Percentiles rank a stretch among this genome's conserved stretches.
phyloP scores from a whole-genome alignment of 1,284 basidiomycete genomes.

The Naganishia albida region DNA sequence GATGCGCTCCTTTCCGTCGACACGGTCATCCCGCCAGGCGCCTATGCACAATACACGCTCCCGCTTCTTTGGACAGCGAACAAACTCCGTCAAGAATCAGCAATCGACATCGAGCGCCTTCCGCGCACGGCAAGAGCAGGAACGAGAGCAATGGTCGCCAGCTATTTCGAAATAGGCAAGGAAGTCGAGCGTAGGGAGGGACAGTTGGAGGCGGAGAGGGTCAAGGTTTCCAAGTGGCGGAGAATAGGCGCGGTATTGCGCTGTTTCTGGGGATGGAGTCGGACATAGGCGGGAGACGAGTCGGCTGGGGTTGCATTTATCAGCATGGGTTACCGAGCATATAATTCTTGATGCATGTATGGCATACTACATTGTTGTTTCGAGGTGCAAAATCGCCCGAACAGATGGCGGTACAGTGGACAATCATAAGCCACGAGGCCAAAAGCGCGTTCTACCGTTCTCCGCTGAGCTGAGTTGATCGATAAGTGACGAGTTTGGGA shows the following conservation, averaged over 20 bases:
- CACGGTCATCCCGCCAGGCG: background rate
- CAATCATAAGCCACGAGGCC: no score
- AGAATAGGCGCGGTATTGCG: slow-evolving; percentile 40
- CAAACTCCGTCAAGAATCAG: slow-evolving; percentile 38
- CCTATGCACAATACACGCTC: slow-evolving; percentile 40
- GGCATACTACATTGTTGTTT: no score
- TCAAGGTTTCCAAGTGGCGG: slow-evolving; percentile 43
- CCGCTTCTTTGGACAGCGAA: slow-evolving; percentile 46
- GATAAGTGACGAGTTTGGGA: no score
- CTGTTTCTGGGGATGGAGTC: slow-evolving; percentile 40
- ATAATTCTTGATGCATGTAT: no score
- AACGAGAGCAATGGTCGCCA: slow-evolving; percentile 49
- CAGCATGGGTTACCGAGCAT: no score
- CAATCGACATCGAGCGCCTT: slow-evolving; percentile 44
- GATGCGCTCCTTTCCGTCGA: background rate
- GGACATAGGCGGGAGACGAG: background rate
- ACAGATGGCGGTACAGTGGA: no score
- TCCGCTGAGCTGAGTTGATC: no score
- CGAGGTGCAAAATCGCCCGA: no score
- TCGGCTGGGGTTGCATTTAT: no score
- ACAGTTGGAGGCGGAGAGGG: slow-evolving; percentile 39
- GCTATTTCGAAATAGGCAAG: slow-evolving; percentile 51
- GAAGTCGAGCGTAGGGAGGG: slow-evolving; percentile 39
- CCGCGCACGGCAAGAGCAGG: slow-evolving; percentile 49
- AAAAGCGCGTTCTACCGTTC: no score